Base-by-base conservation (phyloP, 2,329 filamentous ascomycete genomes). In the Aspergillus tanneri region DNA sequence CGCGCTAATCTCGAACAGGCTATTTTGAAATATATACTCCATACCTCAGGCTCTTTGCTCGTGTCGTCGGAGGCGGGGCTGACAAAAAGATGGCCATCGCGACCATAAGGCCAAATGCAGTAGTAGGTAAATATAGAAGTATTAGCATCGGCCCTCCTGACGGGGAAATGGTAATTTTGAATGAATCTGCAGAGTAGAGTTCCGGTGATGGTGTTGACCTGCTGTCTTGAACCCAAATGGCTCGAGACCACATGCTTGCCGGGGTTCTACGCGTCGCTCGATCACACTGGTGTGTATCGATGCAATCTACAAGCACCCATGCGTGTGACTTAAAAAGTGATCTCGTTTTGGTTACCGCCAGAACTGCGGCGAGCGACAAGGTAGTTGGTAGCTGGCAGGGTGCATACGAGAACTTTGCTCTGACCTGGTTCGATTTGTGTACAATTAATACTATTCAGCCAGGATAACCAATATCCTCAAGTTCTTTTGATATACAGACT, bases 261-360 rank as follows among this genome's bases (percentile, higher is more conserved):
- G 39, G 39, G 40, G 21, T 22, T 32, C 9, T 27, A 42, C 25
- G 23, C 39, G 40, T 24, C 25, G 36, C 34, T 21, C 38, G 25
- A 32, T 39, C 32, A 39, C 28, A 37, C 39, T 8, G 16, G 45
- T 16, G 9, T 6, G 30, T 14, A 7, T 19, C 16, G 34, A 28
- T 35, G 14, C 46, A 38, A 43, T 28, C 10, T 24, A 28, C 34
- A 14, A 42, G 24, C 23, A 28, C 9, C 4, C 37, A 28, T 46
- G 37, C 42, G 43, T 50, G 47, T 50, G 47, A 50, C 47, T 37
- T 18, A 36, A 28, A 38, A 46, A 42, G 47, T 49, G 47, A 46
- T 49, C 22, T 14, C 11, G 12, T 19, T 21, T 18, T 25, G 35
- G 41, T 27, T 35, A 6, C 24, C n/a, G 21, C 14, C 23, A 43